These are phyloP conservation scores for Curvularia spicifera DNA, from an alignment of 2,329 filamentous ascomycete genomes.

Conservation along the genomic window DNA sequence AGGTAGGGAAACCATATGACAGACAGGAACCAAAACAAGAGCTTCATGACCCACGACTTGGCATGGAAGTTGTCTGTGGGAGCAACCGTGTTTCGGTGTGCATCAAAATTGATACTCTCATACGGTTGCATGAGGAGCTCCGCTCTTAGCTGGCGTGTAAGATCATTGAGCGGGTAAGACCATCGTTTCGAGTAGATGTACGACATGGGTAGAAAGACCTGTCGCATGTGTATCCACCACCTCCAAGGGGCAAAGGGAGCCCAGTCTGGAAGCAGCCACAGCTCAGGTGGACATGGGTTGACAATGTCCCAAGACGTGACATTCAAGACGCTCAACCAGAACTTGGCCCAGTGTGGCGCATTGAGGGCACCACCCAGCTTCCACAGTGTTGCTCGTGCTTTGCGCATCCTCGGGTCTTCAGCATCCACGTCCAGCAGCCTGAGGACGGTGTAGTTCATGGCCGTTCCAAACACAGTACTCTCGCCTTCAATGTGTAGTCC, in stretches of 20 bases:
- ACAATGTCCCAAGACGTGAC: slow-evolving; percentile 89
- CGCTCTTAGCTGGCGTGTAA: slow-evolving; percentile 74
- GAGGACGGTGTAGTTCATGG: slow-evolving; percentile 83
- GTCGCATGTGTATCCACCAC: slow-evolving; percentile 99
- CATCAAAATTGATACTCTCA: slow-evolving; percentile 76
- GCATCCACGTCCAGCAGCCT: slow-evolving; percentile 82
- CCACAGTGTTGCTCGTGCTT: slow-evolving; percentile 81
- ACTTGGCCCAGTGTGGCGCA: slow-evolving; percentile 95
- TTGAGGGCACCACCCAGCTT: slow-evolving; percentile 83
- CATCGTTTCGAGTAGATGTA: slow-evolving; percentile 87
- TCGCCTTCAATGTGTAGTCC: slow-evolving; percentile 94
- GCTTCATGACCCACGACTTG: slow-evolving; percentile 82
- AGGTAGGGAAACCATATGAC: slow-evolving; percentile 82
- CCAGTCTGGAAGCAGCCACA: slow-evolving; percentile 94
- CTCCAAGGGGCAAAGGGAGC: slow-evolving; percentile 87
- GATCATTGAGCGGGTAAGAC: slow-evolving; percentile 74
- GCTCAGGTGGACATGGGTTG: slow-evolving; percentile 89
- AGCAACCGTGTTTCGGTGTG: slow-evolving; percentile 82
- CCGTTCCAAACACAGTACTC: slow-evolving; percentile 88
- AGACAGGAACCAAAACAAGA: slow-evolving; percentile 77
- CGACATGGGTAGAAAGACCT: slow-evolving; percentile 92
- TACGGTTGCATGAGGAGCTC: slow-evolving; percentile 85
- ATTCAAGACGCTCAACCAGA: slow-evolving; percentile 86
- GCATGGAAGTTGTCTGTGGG: slow-evolving; percentile 88
- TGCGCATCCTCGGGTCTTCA: slow-evolving; percentile 84